Conservation (phyloP, 805 yeast genomes). For the Saccharomycodes ludwigii region DNA sequence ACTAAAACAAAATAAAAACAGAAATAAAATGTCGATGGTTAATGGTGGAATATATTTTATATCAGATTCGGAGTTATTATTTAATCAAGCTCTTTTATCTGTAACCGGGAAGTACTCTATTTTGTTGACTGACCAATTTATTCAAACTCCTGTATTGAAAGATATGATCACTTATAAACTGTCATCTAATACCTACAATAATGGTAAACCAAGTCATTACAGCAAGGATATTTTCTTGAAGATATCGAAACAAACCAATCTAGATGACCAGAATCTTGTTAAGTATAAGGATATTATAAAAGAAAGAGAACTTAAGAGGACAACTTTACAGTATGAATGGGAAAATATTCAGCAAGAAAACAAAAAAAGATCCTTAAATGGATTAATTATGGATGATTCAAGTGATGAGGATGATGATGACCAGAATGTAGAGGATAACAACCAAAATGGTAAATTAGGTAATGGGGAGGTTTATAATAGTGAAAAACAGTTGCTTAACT, state of each 20-base stretch:
- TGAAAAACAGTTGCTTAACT: not conserved
- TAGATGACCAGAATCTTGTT: not conserved
- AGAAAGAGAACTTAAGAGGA: conserved; percentile 14
- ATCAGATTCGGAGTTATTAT: conserved; percentile 4
- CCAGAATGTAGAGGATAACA: conserved; percentile 24
- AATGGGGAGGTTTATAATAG: conserved; percentile 6
- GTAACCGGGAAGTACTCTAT: too few relatives aligned
- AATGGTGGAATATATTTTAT: conserved; percentile 10
- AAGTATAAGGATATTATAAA: conserved; percentile 5
- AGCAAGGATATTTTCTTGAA: not conserved
- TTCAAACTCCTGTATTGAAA: too few relatives aligned
- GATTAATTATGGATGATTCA: conserved; percentile 11
- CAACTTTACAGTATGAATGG: conserved; percentile 12
- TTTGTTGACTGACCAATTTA: too few relatives aligned
- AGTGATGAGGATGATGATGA: conserved; percentile 20
- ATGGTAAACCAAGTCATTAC: too few relatives aligned
- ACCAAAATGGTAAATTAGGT: conserved; percentile 17
- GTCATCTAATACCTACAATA: too few relatives aligned
- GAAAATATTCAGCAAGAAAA: conserved; percentile 10
- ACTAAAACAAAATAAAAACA: conserved; percentile 22
- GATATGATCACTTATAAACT: too few relatives aligned
- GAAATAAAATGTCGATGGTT: conserved; percentile 24
- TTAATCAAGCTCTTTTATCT: conserved; percentile 4
- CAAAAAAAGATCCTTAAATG: not conserved
- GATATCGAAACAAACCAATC: not conserved